Base-by-base conservation (phyloP, 305 asterid species). In the Euphrasia arctica region DNA sequence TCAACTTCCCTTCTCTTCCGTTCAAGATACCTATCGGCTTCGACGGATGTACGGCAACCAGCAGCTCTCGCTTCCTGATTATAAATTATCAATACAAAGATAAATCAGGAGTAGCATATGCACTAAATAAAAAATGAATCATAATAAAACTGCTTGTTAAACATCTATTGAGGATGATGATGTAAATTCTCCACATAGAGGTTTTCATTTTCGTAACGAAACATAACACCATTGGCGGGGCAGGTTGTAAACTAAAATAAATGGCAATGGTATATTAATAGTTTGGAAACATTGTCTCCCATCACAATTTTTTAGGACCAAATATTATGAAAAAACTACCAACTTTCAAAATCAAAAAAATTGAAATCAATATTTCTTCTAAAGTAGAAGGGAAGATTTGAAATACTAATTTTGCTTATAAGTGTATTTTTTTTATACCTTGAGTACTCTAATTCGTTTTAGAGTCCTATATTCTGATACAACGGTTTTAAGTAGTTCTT, bases 31-130 rank as follows among this genome's bases (percentile, higher is more conserved):
- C 84, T 79, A 70, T 83, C 88, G 12, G 91, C 97, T 74, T 85
- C 92, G n/a, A 80, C 79, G 57, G 88, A 73, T 43, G 86, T 76
- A 39, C 82, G 88, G 54, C 90, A 90, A 10, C 97, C 97, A 58
- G 84, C 86, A 45, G 84, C 89, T 72, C 81, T 76, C 9, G 96
- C 96, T 79, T 88, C 93, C 97, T 90, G 87, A 71, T 74, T 54
- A 27, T 55, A 67, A 67, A 63, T 56, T 32, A 4, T 50, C 43
- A 7, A 15, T 14, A 50, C 4, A 50, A 47, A n/a, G 22, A 47
- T 47, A 39, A 39, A 39, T 39, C 43, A 39, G 43, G 11, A 39
- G 34, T 39, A 39, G 43, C 3, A 39, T 1, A 39, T 8, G 8
- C 11, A 39, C 3, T 39, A 7, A 8, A 39, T 39, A 39, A 50